These are phyloP conservation scores for Macrotyloma uniflorum DNA, from an alignment of 306 rosid species.

Conservation along the genomic window DNA sequence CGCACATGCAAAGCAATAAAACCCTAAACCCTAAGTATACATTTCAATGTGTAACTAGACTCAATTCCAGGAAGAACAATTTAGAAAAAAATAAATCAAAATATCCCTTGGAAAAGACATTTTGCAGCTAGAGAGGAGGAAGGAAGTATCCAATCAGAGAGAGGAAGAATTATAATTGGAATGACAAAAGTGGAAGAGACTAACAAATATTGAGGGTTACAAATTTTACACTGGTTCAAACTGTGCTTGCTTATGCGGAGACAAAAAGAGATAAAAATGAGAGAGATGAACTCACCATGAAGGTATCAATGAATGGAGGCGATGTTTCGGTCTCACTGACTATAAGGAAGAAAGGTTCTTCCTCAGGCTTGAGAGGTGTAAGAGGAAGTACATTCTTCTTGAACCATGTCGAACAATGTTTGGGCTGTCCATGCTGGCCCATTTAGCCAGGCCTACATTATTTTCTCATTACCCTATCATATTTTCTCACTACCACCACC, in stretches of 20 bases:
- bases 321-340: not conserved
- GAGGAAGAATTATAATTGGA: not conserved
- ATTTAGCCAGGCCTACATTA: not conserved
- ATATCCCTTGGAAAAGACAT: not conserved
- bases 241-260: not conserved
- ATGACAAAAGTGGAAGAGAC: not conserved
- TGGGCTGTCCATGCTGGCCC: slow-evolving; percentile 13
- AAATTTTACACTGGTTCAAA: not conserved
- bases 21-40: slow-evolving; percentile 49
- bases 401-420: slow-evolving; percentile 2
- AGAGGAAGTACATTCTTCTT: not conserved
- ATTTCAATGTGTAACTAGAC: not conserved
- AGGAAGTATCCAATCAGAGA: not conserved
- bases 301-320: slow-evolving; percentile 24
- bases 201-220: not conserved
- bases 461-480: too few relatives aligned
- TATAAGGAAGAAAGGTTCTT: not conserved
- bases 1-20: slow-evolving; percentile 35
- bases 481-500: too few relatives aligned
- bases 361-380: not conserved
- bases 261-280: not conserved
- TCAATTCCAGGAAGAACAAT: not conserved
- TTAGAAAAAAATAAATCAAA: slow-evolving; percentile 15
- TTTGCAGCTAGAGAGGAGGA: not conserved
- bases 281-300: slow-evolving; percentile 31